phyloP scores from a whole-genome alignment of 352 stramenopile species.

The Pythium phragmitis region DNA sequence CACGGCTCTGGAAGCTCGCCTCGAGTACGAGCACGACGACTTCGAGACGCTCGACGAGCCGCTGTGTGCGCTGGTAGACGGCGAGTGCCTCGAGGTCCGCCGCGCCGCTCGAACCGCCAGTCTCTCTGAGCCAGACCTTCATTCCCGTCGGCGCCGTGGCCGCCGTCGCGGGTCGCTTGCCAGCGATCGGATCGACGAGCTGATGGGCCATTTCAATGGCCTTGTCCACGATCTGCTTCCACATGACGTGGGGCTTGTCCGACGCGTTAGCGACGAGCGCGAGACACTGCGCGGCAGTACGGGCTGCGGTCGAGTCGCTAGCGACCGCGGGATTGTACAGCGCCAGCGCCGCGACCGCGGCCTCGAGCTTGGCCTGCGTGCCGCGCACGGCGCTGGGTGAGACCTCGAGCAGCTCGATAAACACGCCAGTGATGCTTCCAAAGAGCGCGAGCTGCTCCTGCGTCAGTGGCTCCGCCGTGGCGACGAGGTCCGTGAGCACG shows the following conservation, averaged over 20 bases:
- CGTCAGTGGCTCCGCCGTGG: conserved; percentile 29
- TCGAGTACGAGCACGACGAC: conserved; percentile 40
- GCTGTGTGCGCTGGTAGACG: conserved; percentile 60
- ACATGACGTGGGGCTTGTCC: conserved; percentile 56
- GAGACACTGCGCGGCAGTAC: conserved; percentile 42
- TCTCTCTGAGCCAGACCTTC: conserved; percentile 62
- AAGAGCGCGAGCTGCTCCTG: conserved; percentile 29
- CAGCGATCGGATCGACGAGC: conserved; percentile 62
- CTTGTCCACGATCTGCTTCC: conserved; percentile 68
- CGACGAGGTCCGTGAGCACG: conserved; percentile 36
- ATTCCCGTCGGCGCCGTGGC: conserved; percentile 36
- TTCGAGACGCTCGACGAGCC: conserved; percentile 40
- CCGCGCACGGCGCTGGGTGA: conserved; percentile 58
- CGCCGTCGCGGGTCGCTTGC: conserved; percentile 39
- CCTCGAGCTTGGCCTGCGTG: conserved; percentile 66
- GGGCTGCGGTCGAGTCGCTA: conserved; percentile 15
- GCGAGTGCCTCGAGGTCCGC: conserved; percentile 34
- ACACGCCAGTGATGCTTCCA: conserved; percentile 38
- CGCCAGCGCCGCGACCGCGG: conserved; percentile 33
- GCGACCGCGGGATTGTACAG: conserved; percentile 34
- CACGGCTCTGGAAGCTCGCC: conserved; percentile 43
- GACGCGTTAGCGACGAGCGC: conserved; percentile 54
- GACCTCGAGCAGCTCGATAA: conserved; percentile 45
- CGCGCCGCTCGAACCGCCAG: conserved; percentile 27
- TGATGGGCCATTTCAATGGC: conserved; percentile 57